Evolutionary conservation across 768 basidiomycete genomes (phyloP).

Genomic region (Lactarius indigo): DNA sequence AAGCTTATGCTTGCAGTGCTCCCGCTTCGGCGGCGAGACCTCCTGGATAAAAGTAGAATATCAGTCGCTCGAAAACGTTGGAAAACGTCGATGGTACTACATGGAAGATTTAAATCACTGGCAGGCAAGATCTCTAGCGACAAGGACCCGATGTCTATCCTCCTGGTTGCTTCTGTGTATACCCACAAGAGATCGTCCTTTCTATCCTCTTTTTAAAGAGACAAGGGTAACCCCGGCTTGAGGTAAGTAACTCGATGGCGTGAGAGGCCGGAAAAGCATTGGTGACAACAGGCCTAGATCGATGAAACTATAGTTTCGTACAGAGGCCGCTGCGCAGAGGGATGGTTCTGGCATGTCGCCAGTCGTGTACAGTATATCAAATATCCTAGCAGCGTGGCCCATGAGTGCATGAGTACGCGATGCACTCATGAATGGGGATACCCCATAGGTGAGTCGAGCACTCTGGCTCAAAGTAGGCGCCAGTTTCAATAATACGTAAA

Average conservation of each 20-base stretch:
- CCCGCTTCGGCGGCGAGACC: slow-evolving; percentile 21
- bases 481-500: slow-evolving; percentile 11
- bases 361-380: neutral
- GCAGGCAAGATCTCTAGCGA: slow-evolving; percentile 18
- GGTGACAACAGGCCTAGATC: slow-evolving; percentile 7
- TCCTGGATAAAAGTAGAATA: slow-evolving; percentile 18
- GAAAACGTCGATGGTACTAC: slow-evolving; percentile 12
- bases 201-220: slow-evolving; percentile 20
- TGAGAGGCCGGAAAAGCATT: slow-evolving; percentile 9
- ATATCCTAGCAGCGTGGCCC: neutral
- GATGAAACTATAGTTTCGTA: neutral
- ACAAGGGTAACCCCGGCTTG: slow-evolving; percentile 5
- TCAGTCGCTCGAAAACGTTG: slow-evolving; percentile 14
- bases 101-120: slow-evolving; percentile 11
- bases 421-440: neutral
- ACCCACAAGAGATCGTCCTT: slow-evolving; percentile 14
- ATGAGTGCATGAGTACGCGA: slow-evolving; percentile 12
- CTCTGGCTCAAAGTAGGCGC: neutral
- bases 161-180: slow-evolving; percentile 13
- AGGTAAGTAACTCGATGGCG: slow-evolving; percentile 11
- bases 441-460: slow-evolving; percentile 8
- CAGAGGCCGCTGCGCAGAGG: slow-evolving; percentile 3
- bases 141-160: slow-evolving; percentile 14
- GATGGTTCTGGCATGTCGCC: neutral
- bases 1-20: slow-evolving; percentile 15